phyloP scores from a whole-genome alignment of 78 protist genomes.

The Speleostelium caveatum region DNA sequence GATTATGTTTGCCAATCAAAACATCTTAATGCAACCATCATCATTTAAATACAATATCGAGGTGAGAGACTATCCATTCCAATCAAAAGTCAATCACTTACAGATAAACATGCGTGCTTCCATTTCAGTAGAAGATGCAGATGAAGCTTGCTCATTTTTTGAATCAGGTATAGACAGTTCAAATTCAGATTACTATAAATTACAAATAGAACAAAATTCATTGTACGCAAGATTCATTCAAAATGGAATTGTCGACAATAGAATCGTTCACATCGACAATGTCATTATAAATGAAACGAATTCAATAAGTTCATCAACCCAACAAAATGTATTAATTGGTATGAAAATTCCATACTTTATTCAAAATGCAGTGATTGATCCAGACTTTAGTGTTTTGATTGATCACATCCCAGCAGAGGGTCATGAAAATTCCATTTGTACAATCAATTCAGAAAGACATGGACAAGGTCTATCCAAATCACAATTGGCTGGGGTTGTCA shows the following conservation, averaged over 20 bases:
- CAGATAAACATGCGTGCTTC: background rate
- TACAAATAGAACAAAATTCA: background rate
- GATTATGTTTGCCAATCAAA: slow-evolving; percentile 6
- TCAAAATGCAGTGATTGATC: background rate
- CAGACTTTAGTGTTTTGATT: background rate
- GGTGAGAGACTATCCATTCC: background rate
- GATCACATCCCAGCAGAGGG: background rate
- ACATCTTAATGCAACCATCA: background rate
- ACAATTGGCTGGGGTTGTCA: too few species aligned
- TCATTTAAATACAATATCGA: slow-evolving; percentile 15
- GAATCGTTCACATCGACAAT: background rate
- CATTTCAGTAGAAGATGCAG: background rate
- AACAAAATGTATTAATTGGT: background rate
- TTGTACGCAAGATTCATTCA: background rate
- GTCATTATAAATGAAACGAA: background rate
- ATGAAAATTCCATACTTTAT: slow-evolving; percentile 9
- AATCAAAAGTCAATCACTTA: background rate
- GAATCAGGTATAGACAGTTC: background rate
- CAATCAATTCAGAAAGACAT: too few species aligned
- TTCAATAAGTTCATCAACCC: too few species aligned
- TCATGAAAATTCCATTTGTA: too few species aligned
- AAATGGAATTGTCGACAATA: background rate
- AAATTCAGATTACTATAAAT: background rate
- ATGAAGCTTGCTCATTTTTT: background rate
- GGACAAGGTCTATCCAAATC: too few species aligned